Evolutionary conservation across 352 stramenopile species (phyloP).

Genomic region (Phytopythium mirpurense): DNA sequence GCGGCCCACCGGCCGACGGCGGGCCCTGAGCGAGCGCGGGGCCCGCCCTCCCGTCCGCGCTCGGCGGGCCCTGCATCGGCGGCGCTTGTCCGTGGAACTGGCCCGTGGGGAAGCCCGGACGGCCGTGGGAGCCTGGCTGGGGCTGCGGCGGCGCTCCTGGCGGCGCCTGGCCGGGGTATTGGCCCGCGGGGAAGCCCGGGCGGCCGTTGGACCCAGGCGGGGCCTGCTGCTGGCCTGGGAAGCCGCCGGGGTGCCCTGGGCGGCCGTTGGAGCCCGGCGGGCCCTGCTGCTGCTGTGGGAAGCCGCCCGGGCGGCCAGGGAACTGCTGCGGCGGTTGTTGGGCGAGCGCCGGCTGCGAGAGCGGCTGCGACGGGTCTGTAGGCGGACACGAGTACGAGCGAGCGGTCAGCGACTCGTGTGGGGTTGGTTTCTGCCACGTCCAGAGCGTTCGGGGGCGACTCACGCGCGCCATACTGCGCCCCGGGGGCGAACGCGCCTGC

Average conservation of each 20-base stretch:
- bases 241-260: constrained; percentile 5
- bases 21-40: constrained; percentile 12
- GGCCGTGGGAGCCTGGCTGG: constrained; percentile 3
- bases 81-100: constrained; percentile 8
- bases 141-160: background rate
- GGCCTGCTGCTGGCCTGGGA: constrained; percentile 1
- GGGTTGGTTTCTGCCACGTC: too few species aligned
- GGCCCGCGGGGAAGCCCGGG: background rate
- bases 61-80: constrained; percentile 17
- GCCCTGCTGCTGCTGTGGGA: constrained; percentile 5
- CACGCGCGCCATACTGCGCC: constrained; percentile 14
- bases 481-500: constrained; percentile 6
- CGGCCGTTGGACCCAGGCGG: constrained; percentile 4
- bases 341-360: constrained; percentile 16
- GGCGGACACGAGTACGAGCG: too few species aligned
- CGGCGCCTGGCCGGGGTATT: background rate
- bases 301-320: constrained; percentile 8
- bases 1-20: constrained; percentile 25
- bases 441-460: too few species aligned
- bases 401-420: too few species aligned
- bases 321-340: constrained; percentile 34
- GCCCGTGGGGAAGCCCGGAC: background rate
- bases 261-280: constrained; percentile 5
- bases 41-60: constrained; percentile 11
- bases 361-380: background rate